Evolutionary conservation across 495 filamentous ascomycete genomes (phyloP).

Genomic region (Corynascus novoguineensis): DNA sequence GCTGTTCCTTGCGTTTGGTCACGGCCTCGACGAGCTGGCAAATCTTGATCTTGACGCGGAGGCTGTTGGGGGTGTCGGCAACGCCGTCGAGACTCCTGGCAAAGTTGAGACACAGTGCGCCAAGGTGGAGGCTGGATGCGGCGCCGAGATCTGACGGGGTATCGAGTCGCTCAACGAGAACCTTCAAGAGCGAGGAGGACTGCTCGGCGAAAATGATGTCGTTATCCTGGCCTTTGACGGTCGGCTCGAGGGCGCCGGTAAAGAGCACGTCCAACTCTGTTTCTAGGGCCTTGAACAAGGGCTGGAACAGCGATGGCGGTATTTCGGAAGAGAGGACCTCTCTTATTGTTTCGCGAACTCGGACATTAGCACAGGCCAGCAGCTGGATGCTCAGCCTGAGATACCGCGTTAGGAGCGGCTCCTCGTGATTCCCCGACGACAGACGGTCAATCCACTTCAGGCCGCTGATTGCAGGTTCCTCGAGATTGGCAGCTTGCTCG

Average conservation of each 20-base stretch:
- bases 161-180: constrained; percentile 55
- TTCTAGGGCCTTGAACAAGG: constrained; percentile 56
- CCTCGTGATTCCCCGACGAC: constrained; percentile 52
- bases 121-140: constrained; percentile 54
- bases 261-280: constrained; percentile 55
- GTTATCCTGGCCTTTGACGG: constrained; percentile 49
- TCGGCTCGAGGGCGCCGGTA: constrained; percentile 44
- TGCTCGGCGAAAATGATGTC: constrained; percentile 61
- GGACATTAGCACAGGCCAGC: constrained; percentile 55
- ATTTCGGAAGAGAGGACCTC: constrained; percentile 58
- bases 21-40: constrained; percentile 60
- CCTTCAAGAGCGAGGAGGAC: constrained; percentile 54
- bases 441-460: constrained; percentile 59
- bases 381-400: constrained; percentile 57
- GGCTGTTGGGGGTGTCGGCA: constrained; percentile 44
- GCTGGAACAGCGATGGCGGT: constrained; percentile 52
- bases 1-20: constrained; percentile 58
- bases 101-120: constrained; percentile 53
- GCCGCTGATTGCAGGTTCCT: constrained; percentile 52
- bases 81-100: constrained; percentile 55
- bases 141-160: constrained; percentile 53
- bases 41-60: constrained; percentile 60
- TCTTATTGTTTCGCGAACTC: constrained; percentile 56
- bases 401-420: constrained; percentile 53
- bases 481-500: constrained; percentile 46